Percentiles rank a stretch among this genome's conserved stretches.
phyloP scores from a whole-genome alignment of 768 basidiomycete genomes.

The Tylopilus balloui region DNA sequence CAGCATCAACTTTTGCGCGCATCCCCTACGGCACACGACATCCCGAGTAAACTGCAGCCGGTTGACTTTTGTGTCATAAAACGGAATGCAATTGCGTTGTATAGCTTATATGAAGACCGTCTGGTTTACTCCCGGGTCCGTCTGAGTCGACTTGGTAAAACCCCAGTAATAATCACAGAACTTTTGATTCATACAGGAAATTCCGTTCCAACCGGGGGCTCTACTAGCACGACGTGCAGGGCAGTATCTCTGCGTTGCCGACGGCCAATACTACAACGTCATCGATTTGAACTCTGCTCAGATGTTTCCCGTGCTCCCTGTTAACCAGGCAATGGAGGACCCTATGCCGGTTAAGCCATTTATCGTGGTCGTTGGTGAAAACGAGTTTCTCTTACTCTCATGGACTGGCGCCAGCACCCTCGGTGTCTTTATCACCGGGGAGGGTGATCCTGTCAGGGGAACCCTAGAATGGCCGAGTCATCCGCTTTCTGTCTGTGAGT shows the following conservation, averaged over 20 bases:
- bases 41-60: slow-evolving; percentile 40
- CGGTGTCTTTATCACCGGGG: slow-evolving; percentile 80
- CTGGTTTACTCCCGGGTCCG: slow-evolving; percentile 58
- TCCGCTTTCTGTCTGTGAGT: slow-evolving; percentile 72
- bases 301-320: slow-evolving; percentile 68
- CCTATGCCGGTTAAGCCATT: slow-evolving; percentile 52
- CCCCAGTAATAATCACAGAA: not conserved
- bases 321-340: slow-evolving; percentile 60
- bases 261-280: slow-evolving; percentile 67
- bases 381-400: slow-evolving; percentile 82
- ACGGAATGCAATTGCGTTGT: slow-evolving; percentile 57
- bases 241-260: slow-evolving; percentile 66
- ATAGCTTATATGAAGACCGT: slow-evolving; percentile 56
- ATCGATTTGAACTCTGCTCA: slow-evolving; percentile 73
- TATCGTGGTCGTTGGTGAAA: slow-evolving; percentile 68
- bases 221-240: slow-evolving; percentile 60
- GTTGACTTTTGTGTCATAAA: slow-evolving; percentile 76
- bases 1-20: slow-evolving; percentile 61
- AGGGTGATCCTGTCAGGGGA: slow-evolving; percentile 86
- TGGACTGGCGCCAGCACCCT: slow-evolving; percentile 80
- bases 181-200: slow-evolving; percentile 47
- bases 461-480: slow-evolving; percentile 83
- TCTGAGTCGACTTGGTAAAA: not conserved
- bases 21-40: slow-evolving; percentile 38
- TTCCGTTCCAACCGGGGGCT: slow-evolving; percentile 59